Base-by-base conservation (phyloP, 495 filamentous ascomycete species). In the Cudoniella acicularis region DNA sequence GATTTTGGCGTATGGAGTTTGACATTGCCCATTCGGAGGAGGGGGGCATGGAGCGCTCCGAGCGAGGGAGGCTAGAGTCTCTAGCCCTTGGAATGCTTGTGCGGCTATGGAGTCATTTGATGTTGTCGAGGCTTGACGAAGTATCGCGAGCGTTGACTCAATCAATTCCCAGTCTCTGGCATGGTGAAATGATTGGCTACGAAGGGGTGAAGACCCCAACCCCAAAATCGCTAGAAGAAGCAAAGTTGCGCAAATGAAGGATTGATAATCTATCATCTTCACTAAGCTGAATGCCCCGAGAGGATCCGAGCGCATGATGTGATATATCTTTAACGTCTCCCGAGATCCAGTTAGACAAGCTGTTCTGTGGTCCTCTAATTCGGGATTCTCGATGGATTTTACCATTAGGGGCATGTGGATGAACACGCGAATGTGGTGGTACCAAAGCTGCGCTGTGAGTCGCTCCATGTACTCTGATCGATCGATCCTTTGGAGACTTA, bases 391-490 rank as follows among this genome's bases (percentile, higher is more conserved):
- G 21, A 60, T 18, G 8, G 57, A 60, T 4, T 60, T 40, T 1
- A 60, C 54, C 57, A 60, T 60, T 10, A 60, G 57, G 16, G 57
- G 57, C 57, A 48, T 47, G 43, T 60, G 57, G 20, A 60, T 22
- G 6, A 60, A 23, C 10, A 49, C 50, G n/a, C 20, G 10, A 9
- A 49, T 3, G 20, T 60, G 57, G 10, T 36, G 46, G 25, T 48
- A 25, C 57, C 57, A 60, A 10, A 3, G 54, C 21, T 54, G 57
- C 17, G 40, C 43, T 21, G 51, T 10, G 50, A 60, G 9, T 16
- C 46, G 40, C 21, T 60, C 57, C 10, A 60, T 36, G 49, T 54
- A 60, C 13, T 60, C 50, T 46, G n/a, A 20, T 11, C 45, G 50
- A 1, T 49, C 49, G 20, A 60, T 60, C 18, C 17, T 53, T 2